Base-by-base conservation (phyloP, 1,284 basidiomycete species). In the Tremellales sp. region DNA sequence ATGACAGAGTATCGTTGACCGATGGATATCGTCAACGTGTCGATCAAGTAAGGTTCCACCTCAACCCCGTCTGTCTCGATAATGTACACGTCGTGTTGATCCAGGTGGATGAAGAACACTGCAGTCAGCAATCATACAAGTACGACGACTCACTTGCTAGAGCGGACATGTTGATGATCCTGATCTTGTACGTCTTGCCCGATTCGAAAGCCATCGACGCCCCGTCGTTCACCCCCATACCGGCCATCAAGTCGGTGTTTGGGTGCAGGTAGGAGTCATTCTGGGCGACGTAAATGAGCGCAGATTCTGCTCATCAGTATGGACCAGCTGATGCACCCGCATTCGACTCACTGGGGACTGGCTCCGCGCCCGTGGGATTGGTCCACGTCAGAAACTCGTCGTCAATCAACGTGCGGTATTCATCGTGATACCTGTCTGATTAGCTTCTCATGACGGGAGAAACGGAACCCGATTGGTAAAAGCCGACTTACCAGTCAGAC, bases 1-100 rank as follows among this genome's bases (percentile, higher is more conserved):
- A 96, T 82, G 43, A 97, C 76, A 0, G 89, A 92, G 75, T 93
- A 96, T 12, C 93, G 83, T 71, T 97, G 93, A 0, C 91, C 92
- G 40, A 87, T 89, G 4, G 87, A 80, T 51, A 96, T 53, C 41
- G 82, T 80, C 47, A 97, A 61, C 27, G 84, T 68, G 62, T 88
- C 84, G 52, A 84, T 82, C 0, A 82, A 79, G 46, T 77, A 85
- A 53, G 84, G 84, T 64, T 86, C 78, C 3, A 84, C 78, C 71
- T 96, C 92, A 2, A 84, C 86, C 7, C 91, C 89, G 63, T 97
- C 92, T 33, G 84, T 86, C 65, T 89, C 84, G 63, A 97, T 91
- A 58, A 97, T 81, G 13, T 80, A 76, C 89, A 96, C 93, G 27
- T 86, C 80, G 68, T 97, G 93, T 1, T 89, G 89, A 54, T 96